Percentiles rank a stretch among this genome's conserved stretches.
phyloP scores from a whole-genome alignment of 208 protist species.

The Wallacemonas sp. region DNA sequence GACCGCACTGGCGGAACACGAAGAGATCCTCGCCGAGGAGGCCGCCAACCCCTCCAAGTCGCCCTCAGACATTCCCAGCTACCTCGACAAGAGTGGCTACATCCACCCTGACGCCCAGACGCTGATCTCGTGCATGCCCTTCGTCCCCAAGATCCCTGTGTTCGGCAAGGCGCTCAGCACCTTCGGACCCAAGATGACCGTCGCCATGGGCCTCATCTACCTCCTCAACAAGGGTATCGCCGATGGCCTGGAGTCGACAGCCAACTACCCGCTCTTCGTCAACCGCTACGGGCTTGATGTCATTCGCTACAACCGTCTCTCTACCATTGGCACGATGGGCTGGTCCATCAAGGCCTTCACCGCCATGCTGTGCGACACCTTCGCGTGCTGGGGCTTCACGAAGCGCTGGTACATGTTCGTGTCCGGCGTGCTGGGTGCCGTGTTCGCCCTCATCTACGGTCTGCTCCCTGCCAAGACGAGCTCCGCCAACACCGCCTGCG shows the following conservation, averaged over 20 bases:
- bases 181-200: conserved; percentile 40
- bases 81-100: conserved; percentile 19
- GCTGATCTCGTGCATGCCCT: conserved; percentile 30
- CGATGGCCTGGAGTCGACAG: conserved; percentile 36
- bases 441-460: conserved; percentile 44
- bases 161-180: conserved; percentile 40
- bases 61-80: too few species aligned
- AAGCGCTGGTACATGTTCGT: conserved; percentile 72
- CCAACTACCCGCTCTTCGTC: conserved; percentile 51
- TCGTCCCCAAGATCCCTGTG: conserved; percentile 31
- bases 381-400: conserved; percentile 63
- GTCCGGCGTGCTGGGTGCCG: conserved; percentile 43
- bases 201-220: conserved; percentile 40
- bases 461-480: conserved; percentile 36
- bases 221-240: conserved; percentile 63
- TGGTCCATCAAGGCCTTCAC: conserved; percentile 70
- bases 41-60: conserved; percentile 13
- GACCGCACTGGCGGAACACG: background rate
- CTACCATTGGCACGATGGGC: conserved; percentile 36
- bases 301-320: conserved; percentile 50
- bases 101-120: conserved; percentile 38
- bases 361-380: conserved; percentile 61
- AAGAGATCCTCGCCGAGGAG: background rate
- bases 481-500: conserved; percentile 34
- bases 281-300: conserved; percentile 34